A percentile compares a stretch with the other conserved stretches of the same genome.
Conservation (phyloP, 2,329 filamentous ascomycete species). For the Fusarium liriodendri region DNA sequence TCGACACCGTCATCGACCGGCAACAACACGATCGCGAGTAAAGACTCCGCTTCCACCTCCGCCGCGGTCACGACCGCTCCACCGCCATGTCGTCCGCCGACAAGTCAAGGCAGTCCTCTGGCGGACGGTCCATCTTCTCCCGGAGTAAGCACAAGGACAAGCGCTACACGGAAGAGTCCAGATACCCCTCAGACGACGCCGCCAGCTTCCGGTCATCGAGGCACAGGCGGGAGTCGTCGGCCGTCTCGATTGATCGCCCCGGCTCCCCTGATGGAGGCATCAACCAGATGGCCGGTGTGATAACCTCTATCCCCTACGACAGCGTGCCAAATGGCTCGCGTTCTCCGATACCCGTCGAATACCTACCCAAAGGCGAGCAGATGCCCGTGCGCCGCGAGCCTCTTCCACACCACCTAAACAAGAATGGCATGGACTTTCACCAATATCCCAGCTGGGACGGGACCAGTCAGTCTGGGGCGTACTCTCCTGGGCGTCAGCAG, state of each 20-base stretch:
- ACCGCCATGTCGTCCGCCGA: constrained; percentile 67
- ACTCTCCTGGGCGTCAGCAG: constrained; percentile 74
- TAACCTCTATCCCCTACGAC: constrained; percentile 91
- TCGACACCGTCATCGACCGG: constrained; percentile 25
- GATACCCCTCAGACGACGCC: constrained; percentile 69
- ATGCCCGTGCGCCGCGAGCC: constrained; percentile 74
- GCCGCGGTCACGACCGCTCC: constrained; percentile 37
- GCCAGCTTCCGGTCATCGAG: constrained; percentile 75
- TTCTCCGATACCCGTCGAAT: constrained; percentile 79
- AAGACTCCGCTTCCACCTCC: constrained; percentile 21
- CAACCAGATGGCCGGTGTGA: constrained; percentile 82
- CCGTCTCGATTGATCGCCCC: constrained; percentile 77
- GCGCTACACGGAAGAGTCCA: constrained; percentile 69
- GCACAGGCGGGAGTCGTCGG: constrained; percentile 79
- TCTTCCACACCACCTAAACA: constrained; percentile 85
- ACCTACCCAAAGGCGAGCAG: constrained; percentile 75
- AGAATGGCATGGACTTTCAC: constrained; percentile 81
- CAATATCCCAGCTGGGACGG: constrained; percentile 84
- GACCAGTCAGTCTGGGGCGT: constrained; percentile 60
- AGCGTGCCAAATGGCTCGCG: constrained; percentile 72
- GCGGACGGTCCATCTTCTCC: constrained; percentile 85
- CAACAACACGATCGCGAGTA: constrained; percentile 33
- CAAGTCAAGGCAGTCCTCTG: constrained; percentile 84
- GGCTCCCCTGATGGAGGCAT: constrained; percentile 73
- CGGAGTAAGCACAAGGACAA: constrained; percentile 83